Percentiles rank a stretch among this genome's conserved stretches.
These are phyloP conservation scores for Thozetella sp. DNA, from an alignment of 495 filamentous ascomycete species.

Conservation along the genomic window DNA sequence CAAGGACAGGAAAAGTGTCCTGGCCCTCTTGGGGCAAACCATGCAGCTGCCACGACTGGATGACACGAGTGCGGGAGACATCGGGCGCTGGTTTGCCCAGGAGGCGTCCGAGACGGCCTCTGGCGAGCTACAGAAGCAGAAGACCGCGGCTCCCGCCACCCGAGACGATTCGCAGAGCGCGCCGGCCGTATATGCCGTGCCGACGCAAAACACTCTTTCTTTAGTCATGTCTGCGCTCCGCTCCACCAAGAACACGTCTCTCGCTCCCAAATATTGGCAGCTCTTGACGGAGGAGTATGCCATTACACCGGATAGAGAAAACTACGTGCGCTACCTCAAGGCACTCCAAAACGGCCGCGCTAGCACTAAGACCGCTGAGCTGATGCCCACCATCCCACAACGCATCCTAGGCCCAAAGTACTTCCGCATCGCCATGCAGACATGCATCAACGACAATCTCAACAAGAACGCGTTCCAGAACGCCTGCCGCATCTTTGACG, in stretches of 20 bases:
- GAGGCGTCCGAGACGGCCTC: not conserved
- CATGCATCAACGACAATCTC: slow-evolving; percentile 69
- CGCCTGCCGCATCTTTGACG: slow-evolving; percentile 56
- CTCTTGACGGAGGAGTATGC: slow-evolving; percentile 56
- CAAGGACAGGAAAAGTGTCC: slow-evolving; percentile 63
- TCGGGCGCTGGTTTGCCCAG: slow-evolving; percentile 4
- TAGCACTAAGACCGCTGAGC: slow-evolving; percentile 51
- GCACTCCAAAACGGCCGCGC: slow-evolving; percentile 65
- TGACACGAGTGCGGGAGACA: slow-evolving; percentile 14
- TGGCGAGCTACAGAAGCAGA: not conserved
- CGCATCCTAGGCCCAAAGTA: slow-evolving; percentile 44
- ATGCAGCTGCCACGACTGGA: slow-evolving; percentile 64
- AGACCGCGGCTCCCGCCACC: not conserved
- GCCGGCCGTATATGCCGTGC: slow-evolving; percentile 40
- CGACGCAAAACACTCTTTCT: slow-evolving; percentile 70
- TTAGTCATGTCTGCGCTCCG: slow-evolving; percentile 65
- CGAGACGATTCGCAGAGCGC: not conserved
- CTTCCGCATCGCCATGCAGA: slow-evolving; percentile 71
- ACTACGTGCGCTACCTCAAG: slow-evolving; percentile 67
- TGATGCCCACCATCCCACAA: slow-evolving; percentile 53
- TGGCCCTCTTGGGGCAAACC: slow-evolving; percentile 75
- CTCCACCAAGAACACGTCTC: slow-evolving; percentile 45
- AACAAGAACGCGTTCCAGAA: slow-evolving; percentile 63
- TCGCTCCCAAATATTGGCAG: slow-evolving; percentile 72
- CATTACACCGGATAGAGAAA: slow-evolving; percentile 69